These are phyloP conservation scores for Withania somnifera DNA, from an alignment of 305 asterid species.

Conservation along the genomic window DNA sequence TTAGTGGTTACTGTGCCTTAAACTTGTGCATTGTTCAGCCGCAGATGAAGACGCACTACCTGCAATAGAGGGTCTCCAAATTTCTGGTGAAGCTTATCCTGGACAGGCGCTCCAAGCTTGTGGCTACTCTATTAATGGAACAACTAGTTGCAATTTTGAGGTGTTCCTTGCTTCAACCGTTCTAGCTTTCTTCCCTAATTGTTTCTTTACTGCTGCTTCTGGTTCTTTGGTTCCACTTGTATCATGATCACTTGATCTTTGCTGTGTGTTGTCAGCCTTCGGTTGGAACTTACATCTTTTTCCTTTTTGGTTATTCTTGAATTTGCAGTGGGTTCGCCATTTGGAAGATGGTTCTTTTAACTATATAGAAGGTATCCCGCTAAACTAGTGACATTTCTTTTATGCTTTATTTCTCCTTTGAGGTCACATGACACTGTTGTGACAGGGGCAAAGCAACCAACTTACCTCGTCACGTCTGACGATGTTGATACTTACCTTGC, in stretches of 20 bases:
- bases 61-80: slow-evolving; percentile 91
- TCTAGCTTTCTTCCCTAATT: background rate
- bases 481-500: slow-evolving; percentile 90
- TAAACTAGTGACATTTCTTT: slow-evolving; percentile 1
- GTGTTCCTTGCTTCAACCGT: slow-evolving; percentile 25
- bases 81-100: slow-evolving; percentile 89
- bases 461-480: slow-evolving; percentile 87
- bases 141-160: slow-evolving; percentile 98
- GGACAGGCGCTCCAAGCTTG: slow-evolving; percentile 88
- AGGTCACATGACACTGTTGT: slow-evolving; percentile 18
- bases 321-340: slow-evolving; percentile 96
- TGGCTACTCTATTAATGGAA: slow-evolving; percentile 91
- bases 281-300: slow-evolving; percentile 9
- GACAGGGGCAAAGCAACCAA: slow-evolving; percentile 94
- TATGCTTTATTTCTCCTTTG: slow-evolving; percentile 11
- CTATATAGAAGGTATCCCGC: slow-evolving; percentile 71
- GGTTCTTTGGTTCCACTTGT: background rate
- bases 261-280: slow-evolving; percentile 5
- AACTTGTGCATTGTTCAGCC: slow-evolving; percentile 41
- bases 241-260: slow-evolving; percentile 5
- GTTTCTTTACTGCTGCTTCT: background rate
- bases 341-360: slow-evolving; percentile 88
- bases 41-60: slow-evolving; percentile 98
- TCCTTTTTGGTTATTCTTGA: slow-evolving; percentile 16
- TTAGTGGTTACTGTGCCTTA: slow-evolving; percentile 12